Evolutionary conservation across 1,284 basidiomycete genomes (phyloP).

Genomic region (Stereum hirsutum): DNA sequence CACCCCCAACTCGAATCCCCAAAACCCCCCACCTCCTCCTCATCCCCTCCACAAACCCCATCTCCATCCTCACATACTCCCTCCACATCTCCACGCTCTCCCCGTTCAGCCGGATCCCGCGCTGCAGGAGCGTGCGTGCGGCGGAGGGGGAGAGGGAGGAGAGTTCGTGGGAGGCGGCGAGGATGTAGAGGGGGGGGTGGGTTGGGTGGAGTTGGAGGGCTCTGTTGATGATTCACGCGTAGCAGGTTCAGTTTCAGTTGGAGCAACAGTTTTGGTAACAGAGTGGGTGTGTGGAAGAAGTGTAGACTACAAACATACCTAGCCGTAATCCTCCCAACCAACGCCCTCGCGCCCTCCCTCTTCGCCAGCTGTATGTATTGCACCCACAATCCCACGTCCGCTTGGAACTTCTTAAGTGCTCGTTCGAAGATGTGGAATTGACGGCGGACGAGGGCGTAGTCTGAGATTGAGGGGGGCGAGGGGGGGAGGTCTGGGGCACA

Average conservation of each 20-base stretch:
- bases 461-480: slow-evolving; percentile 60
- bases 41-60: slow-evolving; percentile 82
- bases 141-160: slow-evolving; percentile 71
- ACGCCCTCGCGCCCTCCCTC: slow-evolving; percentile 68
- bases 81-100: slow-evolving; percentile 72
- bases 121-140: slow-evolving; percentile 78
- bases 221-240: too few species aligned
- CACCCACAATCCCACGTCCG: slow-evolving; percentile 81
- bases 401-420: slow-evolving; percentile 83
- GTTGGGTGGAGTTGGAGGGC: slow-evolving; percentile 85
- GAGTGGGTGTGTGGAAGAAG: not conserved
- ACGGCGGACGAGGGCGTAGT: slow-evolving; percentile 73
- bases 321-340: slow-evolving; percentile 73
- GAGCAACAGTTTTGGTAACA: not conserved
- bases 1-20: slow-evolving; percentile 38
- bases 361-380: slow-evolving; percentile 84
- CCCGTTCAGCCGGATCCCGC: slow-evolving; percentile 74
- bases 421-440: slow-evolving; percentile 90
- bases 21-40: slow-evolving; percentile 76
- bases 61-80: slow-evolving; percentile 88
- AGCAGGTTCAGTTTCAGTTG: not conserved
- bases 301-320: slow-evolving; percentile 34
- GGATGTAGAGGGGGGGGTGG: slow-evolving; percentile 73
- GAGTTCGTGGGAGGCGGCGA: slow-evolving; percentile 83
- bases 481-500: slow-evolving; percentile 44